Evolutionary conservation across 176 grass and related monocot genomes (phyloP).

Genomic region (Zizania latifolia): DNA sequence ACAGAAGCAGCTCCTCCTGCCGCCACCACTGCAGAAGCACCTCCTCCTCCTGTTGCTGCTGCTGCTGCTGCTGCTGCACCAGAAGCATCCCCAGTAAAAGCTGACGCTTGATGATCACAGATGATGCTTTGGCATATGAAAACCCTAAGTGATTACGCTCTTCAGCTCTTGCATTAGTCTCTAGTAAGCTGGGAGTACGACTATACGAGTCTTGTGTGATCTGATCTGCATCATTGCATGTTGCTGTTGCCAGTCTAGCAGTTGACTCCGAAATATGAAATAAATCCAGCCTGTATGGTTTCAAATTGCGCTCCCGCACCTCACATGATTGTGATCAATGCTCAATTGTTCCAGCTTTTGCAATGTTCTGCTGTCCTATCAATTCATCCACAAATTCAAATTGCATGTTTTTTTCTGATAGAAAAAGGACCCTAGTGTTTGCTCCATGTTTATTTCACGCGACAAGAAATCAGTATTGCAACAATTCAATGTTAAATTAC

Average conservation of each 20-base stretch:
- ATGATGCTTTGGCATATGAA: background rate
- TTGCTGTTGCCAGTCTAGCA: background rate
- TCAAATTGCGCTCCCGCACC: background rate
- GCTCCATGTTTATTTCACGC: background rate
- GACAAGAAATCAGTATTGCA: background rate
- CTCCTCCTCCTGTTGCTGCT: background rate
- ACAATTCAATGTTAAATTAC: background rate
- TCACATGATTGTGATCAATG: background rate
- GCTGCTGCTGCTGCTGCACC: background rate
- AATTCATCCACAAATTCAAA: background rate
- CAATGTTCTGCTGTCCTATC: background rate
- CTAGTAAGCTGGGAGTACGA: background rate
- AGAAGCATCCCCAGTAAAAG: slow-evolving; percentile 7
- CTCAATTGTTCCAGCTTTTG: background rate
- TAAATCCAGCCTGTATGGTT: background rate
- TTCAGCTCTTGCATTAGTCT: background rate
- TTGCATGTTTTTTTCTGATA: background rate
- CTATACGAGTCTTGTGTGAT: background rate
- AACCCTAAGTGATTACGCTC: background rate
- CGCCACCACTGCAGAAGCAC: background rate
- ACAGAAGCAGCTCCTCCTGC: background rate
- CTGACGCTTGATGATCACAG: background rate
- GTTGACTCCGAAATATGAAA: slow-evolving; percentile 11
- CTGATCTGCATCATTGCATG: background rate
- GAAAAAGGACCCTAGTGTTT: background rate